Conservation (phyloP, 257 asterid species). For the Solanum commersonii region DNA sequence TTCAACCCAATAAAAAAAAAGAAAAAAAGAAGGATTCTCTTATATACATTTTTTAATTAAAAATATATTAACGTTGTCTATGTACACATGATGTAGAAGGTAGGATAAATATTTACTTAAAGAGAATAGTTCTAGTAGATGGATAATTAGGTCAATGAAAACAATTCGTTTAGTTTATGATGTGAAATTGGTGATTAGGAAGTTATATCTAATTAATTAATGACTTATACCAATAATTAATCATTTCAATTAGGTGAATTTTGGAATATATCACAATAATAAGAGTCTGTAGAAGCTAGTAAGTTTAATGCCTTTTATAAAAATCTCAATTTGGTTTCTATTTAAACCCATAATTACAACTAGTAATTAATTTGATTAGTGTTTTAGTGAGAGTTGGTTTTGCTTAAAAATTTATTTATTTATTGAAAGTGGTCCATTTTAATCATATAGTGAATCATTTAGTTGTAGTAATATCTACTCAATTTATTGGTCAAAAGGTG, state of each 20-base stretch:
- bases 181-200: conserved; percentile 17
- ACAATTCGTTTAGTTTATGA: conserved; percentile 26
- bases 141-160: conserved; percentile 62
- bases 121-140: conserved; percentile 19
- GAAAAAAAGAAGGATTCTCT: background rate
- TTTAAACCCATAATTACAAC: background rate
- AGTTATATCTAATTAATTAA: conserved; percentile 15
- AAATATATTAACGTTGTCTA: background rate
- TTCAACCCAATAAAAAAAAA: background rate
- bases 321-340: background rate
- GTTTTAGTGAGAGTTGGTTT: background rate
- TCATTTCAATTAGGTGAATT: background rate
- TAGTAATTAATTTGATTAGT: background rate
- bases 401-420: too few relatives aligned
- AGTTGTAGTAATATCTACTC: conserved; percentile 28
- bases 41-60: background rate
- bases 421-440: conserved; percentile 19
- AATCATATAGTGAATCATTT: background rate
- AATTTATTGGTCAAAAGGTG: conserved; percentile 14
- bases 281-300: background rate
- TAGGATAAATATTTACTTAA: background rate
- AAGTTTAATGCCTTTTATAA: background rate
- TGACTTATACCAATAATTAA: background rate
- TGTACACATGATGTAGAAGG: background rate
- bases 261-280: background rate